A percentile compares a stretch with the other conserved stretches of the same genome.
Conservation (phyloP, 225 moss, liverwort and hornwort genomes). For the Climacium dendroides region DNA sequence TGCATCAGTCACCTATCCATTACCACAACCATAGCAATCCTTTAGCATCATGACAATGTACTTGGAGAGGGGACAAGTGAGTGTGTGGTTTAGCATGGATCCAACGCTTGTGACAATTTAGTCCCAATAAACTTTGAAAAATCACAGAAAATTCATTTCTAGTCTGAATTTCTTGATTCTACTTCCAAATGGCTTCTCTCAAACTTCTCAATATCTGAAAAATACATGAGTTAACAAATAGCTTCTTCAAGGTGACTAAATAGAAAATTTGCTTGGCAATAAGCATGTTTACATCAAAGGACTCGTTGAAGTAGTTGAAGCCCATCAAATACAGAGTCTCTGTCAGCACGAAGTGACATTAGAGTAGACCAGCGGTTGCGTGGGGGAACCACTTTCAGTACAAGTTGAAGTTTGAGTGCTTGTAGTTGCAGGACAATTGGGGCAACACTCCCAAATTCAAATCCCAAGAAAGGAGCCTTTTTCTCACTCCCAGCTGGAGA, state of each 20-base stretch:
- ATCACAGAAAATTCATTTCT: neutral
- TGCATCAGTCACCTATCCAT: neutral
- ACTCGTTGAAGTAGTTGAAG: too few relatives aligned
- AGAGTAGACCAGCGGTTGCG: neutral
- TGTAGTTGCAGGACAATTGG: neutral
- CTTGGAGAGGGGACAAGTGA: neutral
- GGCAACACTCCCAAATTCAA: neutral
- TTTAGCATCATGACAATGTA: neutral
- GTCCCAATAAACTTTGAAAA: neutral
- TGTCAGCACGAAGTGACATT: neutral
- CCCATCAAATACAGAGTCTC: too few relatives aligned
- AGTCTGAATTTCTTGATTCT: rapidly evolving
- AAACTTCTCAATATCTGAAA: neutral
- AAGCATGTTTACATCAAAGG: neutral
- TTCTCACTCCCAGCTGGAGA: neutral
- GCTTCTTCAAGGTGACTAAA: neutral
- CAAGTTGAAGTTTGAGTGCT: neutral
- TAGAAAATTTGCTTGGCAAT: neutral
- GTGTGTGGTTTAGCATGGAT: rapidly evolving
- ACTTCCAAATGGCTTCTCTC: neutral
- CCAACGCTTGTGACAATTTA: rapidly evolving
- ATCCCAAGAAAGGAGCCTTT: too few relatives aligned
- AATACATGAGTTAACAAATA: neutral
- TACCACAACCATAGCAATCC: neutral
- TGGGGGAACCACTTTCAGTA: neutral